These are phyloP conservation scores for Bipolaris sorokiniana DNA, from an alignment of 2,329 filamentous ascomycete genomes.

Conservation along the genomic window DNA sequence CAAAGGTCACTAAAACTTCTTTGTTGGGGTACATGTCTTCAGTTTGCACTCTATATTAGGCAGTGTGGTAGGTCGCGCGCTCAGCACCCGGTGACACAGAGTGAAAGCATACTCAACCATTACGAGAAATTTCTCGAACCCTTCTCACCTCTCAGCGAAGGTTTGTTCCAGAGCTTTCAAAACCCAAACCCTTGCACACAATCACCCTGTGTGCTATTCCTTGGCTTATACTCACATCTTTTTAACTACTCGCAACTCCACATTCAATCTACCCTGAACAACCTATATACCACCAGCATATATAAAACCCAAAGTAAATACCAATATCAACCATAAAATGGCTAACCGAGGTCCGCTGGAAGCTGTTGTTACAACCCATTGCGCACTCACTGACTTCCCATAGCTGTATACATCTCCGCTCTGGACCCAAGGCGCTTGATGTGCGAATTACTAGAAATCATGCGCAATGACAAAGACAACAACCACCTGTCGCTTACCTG, in stretches of 20 bases:
- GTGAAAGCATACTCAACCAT: not conserved
- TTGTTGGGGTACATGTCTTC: not conserved
- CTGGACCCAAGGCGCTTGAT: not conserved
- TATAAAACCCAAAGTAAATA: not conserved
- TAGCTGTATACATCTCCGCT: not conserved
- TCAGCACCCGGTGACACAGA: not conserved
- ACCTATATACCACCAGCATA: too few species aligned
- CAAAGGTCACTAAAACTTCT: not conserved
- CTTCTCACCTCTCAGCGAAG: not conserved
- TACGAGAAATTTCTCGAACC: not conserved
- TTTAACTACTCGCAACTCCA: too few species aligned
- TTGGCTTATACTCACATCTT: too few species aligned
- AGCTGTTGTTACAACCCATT: not conserved
- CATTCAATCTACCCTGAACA: too few species aligned
- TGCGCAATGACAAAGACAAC: not conserved
- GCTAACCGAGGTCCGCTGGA: too few species aligned
- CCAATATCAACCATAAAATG: too few species aligned
- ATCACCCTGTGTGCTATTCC: too few species aligned
- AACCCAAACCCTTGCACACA: too few species aligned
- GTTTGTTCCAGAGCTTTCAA: too few species aligned
- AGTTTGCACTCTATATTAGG: not conserved
- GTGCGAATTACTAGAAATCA: not conserved
- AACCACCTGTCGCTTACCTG: not conserved
- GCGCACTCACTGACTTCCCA: not conserved
- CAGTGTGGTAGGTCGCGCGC: not conserved